Base-by-base conservation (phyloP, 176 grass and related monocot genomes). In the Guadua angustifolia region DNA sequence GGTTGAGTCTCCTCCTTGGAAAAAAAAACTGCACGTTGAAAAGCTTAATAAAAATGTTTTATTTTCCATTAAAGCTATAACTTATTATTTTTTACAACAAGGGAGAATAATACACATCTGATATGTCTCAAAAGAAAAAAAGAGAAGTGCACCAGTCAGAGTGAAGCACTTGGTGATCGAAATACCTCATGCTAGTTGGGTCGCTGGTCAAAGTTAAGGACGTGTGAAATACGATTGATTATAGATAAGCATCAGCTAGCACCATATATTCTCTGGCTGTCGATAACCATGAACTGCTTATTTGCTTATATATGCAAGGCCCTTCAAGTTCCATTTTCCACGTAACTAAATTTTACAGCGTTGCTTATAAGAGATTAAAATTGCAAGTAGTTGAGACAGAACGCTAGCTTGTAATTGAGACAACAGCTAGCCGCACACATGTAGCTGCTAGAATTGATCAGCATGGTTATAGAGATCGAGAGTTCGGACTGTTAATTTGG, bases 251-350 rank as follows among this genome's bases (percentile, higher is more conserved):
- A 15, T 45, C 2, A 2, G 42, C 8, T 1, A 2, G 42, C 8
- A 8, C 17, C 49, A 12, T 47, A 1, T 36, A n/a, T n/a, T n/a
- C n/a, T 53, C 16, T n/a, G 22, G 6, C 4, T 33, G 76, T 65
- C 33, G 76, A 79, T 65, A 65, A 79, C 76, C 42, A 49, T 33
- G 40, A 79, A 6, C 18, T 53, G 22, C 43, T 18, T 53, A 36
- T 35, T 21, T 55, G 16, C n/a, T 51, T 53, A 35, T 53, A 32
- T 9, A 0, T 14, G 35, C 35, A 33, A 49, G 1, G 69, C 13
- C 67, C 3, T 5, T 8, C 8, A 36, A 12, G 26, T 55, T 53
- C 9, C 16, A 29, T 36, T 74, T 44, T n/a, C 71, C 71, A 74
- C 71, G 47, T 3, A 53, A 55, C 44, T 9, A 47, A 10, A 60